Evolutionary conservation across 345 rosid genomes (phyloP).

Genomic region (Eucalyptus sideroxylon): DNA sequence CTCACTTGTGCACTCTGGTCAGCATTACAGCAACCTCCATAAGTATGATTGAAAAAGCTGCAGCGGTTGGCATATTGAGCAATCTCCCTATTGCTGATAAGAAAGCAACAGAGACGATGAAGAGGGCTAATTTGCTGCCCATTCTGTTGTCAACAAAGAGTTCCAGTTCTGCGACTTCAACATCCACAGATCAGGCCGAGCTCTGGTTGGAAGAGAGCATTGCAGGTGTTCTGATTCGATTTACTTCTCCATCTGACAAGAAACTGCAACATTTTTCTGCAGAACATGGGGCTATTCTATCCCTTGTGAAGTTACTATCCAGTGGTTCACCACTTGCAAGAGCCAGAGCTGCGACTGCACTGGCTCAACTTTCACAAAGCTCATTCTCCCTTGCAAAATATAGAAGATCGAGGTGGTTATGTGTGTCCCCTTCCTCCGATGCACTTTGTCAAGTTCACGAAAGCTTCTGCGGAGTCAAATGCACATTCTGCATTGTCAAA

Average conservation of each 20-base stretch:
- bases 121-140: conserved; percentile 26
- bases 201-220: conserved; percentile 22
- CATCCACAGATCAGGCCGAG: background rate
- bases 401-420: conserved; percentile 28
- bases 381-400: conserved; percentile 27
- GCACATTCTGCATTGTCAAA: conserved; percentile 51
- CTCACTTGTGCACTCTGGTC: conserved; percentile 17
- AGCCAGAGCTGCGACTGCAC: conserved; percentile 40
- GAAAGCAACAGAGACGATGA: conserved; percentile 36
- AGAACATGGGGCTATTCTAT: conserved; percentile 37
- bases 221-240: conserved; percentile 35
- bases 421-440: conserved; percentile 23
- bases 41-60: conserved; percentile 27
- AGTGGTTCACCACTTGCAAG: conserved; percentile 25
- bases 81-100: conserved; percentile 33
- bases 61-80: conserved; percentile 51
- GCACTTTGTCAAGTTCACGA: conserved; percentile 45
- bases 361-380: conserved; percentile 58
- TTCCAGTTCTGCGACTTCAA: conserved; percentile 1
- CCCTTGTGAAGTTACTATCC: conserved; percentile 43
- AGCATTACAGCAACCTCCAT: conserved; percentile 17
- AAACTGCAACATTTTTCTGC: conserved; percentile 43
- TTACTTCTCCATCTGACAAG: conserved; percentile 48
- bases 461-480: conserved; percentile 28
- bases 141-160: conserved; percentile 19